These are phyloP conservation scores for Xerocomellus amylosporus DNA, from an alignment of 768 basidiomycete species.

Conservation along the genomic window DNA sequence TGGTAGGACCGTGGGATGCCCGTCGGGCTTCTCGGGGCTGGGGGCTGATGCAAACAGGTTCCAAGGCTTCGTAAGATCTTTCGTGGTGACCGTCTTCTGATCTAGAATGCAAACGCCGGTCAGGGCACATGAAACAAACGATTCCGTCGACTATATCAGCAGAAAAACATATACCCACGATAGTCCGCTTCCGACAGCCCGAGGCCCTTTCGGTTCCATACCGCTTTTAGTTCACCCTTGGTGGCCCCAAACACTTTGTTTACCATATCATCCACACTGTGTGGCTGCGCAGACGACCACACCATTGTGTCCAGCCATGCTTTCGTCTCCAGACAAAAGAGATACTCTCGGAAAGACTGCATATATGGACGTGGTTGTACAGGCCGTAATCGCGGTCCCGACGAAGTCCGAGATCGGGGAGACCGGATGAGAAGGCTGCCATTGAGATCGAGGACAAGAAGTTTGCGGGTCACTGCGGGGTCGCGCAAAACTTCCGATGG, in stretches of 20 bases:
- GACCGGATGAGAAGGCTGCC: slow-evolving; percentile 69
- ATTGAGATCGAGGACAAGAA: slow-evolving; percentile 66
- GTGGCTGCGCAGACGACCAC: slow-evolving; percentile 85
- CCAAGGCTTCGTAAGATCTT: slow-evolving; percentile 75
- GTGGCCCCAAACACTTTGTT: slow-evolving; percentile 50
- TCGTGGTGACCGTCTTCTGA: slow-evolving; percentile 50
- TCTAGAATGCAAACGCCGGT: slow-evolving; percentile 3
- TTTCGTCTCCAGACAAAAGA: slow-evolving; percentile 59
- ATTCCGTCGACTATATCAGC: neutral
- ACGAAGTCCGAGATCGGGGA: slow-evolving; percentile 19
- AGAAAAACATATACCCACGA: slow-evolving; percentile 47
- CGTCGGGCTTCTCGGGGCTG: neutral
- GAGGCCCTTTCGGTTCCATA: slow-evolving; percentile 80
- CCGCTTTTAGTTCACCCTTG: slow-evolving; percentile 46
- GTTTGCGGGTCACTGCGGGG: slow-evolving; percentile 45
- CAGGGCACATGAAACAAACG: neutral
- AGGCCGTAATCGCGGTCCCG: slow-evolving; percentile 29
- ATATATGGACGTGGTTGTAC: slow-evolving; percentile 68
- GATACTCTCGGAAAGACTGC: slow-evolving; percentile 54
- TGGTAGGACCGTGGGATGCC: neutral
- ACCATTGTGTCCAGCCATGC: slow-evolving; percentile 82
- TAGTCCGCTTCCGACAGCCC: slow-evolving; percentile 63
- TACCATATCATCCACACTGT: slow-evolving; percentile 76
- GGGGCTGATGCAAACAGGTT: slow-evolving; percentile 28
- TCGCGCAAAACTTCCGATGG: slow-evolving; percentile 28